Conservation (phyloP, 1,139 yeast species). For the Petasospora rhodanensis region DNA sequence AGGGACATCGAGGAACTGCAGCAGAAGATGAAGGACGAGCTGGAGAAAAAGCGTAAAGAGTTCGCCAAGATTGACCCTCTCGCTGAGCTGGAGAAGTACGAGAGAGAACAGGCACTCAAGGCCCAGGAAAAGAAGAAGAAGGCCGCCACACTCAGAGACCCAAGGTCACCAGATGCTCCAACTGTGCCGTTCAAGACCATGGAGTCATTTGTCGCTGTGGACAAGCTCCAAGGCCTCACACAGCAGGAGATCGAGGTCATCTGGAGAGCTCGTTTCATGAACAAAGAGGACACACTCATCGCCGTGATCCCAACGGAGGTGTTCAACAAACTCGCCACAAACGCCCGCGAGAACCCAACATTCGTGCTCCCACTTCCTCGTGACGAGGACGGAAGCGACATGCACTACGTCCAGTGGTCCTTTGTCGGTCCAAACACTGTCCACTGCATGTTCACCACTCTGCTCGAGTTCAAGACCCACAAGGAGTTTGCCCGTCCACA, state of each 20-base stretch:
- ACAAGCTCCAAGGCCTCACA: constrained; percentile 54
- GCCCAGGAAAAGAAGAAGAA: constrained; percentile 22
- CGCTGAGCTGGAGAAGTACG: constrained; percentile 57
- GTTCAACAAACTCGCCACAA: constrained; percentile 55
- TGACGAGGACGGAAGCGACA: constrained; percentile 52
- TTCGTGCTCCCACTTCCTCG: constrained; percentile 71
- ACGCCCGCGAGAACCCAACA: constrained; percentile 72
- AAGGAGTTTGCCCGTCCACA: constrained; percentile 93
- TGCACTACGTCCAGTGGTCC: constrained; percentile 93
- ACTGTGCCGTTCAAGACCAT: constrained; percentile 64
- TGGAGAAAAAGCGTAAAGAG: constrained; percentile 51
- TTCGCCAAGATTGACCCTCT: constrained; percentile 66
- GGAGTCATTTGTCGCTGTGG: constrained; percentile 64
- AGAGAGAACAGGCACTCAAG: constrained; percentile 34
- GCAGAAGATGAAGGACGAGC: constrained; percentile 55
- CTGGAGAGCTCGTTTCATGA: constrained; percentile 85
- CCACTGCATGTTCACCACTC: constrained; percentile 86
- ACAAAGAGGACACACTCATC: constrained; percentile 54
- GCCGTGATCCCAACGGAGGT: constrained; percentile 58
- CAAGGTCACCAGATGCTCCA: constrained; percentile 43
- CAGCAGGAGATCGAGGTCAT: constrained; percentile 67
- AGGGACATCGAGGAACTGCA: constrained; percentile 57
- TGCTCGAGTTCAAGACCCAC: constrained; percentile 89
- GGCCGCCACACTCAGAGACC: constrained; percentile 34
- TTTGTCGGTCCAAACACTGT: constrained; percentile 82